These are phyloP conservation scores for Mentha longifolia DNA, from an alignment of 257 asterid genomes.

Conservation along the genomic window DNA sequence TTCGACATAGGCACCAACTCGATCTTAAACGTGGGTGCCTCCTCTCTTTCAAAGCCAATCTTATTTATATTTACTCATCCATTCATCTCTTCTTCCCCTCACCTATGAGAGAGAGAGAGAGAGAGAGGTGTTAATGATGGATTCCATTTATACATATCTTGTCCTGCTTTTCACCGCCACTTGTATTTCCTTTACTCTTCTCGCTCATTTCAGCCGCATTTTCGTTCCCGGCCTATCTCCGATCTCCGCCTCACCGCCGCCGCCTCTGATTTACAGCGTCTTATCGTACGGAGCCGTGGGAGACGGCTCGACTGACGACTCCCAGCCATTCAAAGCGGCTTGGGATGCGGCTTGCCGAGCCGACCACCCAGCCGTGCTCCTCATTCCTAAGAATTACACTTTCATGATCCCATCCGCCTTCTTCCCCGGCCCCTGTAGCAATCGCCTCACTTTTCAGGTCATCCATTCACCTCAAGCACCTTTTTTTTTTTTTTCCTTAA, in stretches of 20 bases:
- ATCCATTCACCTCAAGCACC: not conserved
- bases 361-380: conserved; percentile 39
- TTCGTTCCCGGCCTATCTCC: conserved; percentile 39
- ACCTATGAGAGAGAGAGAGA: too few species aligned
- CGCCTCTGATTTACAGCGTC: conserved; percentile 50
- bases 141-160: conserved; percentile 5
- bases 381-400: conserved; percentile 52
- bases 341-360: conserved; percentile 83
- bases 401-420: conserved; percentile 76
- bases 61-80: too few species aligned
- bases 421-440: conserved; percentile 83
- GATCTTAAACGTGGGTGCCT: too few species aligned
- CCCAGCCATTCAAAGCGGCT: conserved; percentile 73
- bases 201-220: conserved; percentile 43
- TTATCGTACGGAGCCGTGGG: conserved; percentile 80
- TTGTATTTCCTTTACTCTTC: conserved; percentile 24
- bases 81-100: too few species aligned
- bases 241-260: conserved; percentile 50
- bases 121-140: not conserved
- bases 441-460: conserved; percentile 59
- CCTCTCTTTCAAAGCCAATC: too few species aligned
- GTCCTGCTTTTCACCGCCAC: conserved; percentile 32
- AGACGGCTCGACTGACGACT: conserved; percentile 70
- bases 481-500: not conserved
- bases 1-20: too few species aligned